Conservation (phyloP, 805 yeast genomes). For the Candida endomychidarum region DNA sequence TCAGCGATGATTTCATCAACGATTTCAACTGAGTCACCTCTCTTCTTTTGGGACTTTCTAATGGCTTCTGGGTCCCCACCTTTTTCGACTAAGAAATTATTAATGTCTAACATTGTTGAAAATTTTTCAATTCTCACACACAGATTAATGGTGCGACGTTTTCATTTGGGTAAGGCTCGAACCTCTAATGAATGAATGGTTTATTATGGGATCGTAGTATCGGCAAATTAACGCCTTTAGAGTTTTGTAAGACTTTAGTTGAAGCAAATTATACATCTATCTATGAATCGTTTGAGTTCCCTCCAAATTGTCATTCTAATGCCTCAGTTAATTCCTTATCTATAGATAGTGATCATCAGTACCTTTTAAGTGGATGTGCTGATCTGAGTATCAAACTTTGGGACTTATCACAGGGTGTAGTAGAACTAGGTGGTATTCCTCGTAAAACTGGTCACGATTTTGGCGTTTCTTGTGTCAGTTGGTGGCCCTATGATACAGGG, state of each 20-base stretch:
- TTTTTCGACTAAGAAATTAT: conserved; percentile 89
- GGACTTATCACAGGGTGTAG: conserved; percentile 47
- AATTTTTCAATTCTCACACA: not conserved
- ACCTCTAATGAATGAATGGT: conserved; percentile 39
- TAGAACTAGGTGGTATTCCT: conserved; percentile 34
- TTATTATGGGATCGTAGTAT: conserved; percentile 35
- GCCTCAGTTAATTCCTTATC: conserved; percentile 62
- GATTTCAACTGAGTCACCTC: conserved; percentile 91
- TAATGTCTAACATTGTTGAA: conserved; percentile 80
- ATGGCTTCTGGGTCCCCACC: conserved; percentile 94
- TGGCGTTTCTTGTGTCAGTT: conserved; percentile 70
- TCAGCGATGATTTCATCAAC: conserved; percentile 93
- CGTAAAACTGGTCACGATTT: conserved; percentile 53
- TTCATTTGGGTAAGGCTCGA: too few relatives aligned
- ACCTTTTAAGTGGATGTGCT: conserved; percentile 68
- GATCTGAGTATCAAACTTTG: conserved; percentile 69
- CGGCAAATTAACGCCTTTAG: conserved; percentile 29
- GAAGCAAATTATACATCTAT: conserved; percentile 37
- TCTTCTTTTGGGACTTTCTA: conserved; percentile 84
- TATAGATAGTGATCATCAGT: conserved; percentile 51
- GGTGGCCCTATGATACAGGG: conserved; percentile 93
- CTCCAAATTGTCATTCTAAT: conserved; percentile 42
- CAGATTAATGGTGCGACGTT: too few relatives aligned
- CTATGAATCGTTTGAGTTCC: conserved; percentile 35
- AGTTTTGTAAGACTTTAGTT: conserved; percentile 34